Conservation (phyloP, 495 filamentous ascomycete genomes). For the Rhizodiscina lignyota region DNA sequence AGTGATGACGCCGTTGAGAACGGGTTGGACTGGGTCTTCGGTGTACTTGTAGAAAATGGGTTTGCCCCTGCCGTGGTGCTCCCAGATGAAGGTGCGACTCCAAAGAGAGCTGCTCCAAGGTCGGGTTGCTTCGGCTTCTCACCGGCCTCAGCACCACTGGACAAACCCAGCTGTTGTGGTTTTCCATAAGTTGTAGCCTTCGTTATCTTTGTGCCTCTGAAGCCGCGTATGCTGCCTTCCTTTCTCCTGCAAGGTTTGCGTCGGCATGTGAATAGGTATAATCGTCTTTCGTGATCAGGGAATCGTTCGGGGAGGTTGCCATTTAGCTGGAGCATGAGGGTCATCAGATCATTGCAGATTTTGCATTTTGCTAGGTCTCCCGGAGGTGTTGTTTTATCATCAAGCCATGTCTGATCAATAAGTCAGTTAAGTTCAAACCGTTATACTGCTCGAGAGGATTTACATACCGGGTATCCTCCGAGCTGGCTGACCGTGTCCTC, state of each 20-base stretch:
- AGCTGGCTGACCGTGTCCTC: conserved; percentile 81
- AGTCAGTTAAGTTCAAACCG: not conserved
- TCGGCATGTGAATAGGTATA: conserved; percentile 73
- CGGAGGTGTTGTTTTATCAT: conserved; percentile 49
- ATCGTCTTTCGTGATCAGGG: conserved; percentile 64
- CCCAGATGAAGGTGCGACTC: conserved; percentile 1
- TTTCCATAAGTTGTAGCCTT: conserved; percentile 13
- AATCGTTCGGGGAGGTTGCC: conserved; percentile 77
- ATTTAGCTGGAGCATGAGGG: conserved; percentile 77
- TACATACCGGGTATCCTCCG: conserved; percentile 68
- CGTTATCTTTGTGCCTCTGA: conserved; percentile 44
- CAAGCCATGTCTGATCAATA: conserved; percentile 57
- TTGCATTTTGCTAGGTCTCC: conserved; percentile 73
- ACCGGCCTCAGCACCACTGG: conserved; percentile 12
- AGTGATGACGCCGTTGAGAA: conserved; percentile 29
- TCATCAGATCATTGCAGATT: conserved; percentile 71
- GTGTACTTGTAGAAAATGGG: conserved; percentile 25
- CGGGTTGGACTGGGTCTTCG: conserved; percentile 27
- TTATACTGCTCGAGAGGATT: not conserved
- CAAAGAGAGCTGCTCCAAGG: conserved; percentile 20
- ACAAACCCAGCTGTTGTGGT: conserved; percentile 4
- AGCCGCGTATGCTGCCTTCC: conserved; percentile 56
- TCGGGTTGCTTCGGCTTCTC: conserved; percentile 1
- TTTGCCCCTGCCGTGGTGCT: conserved; percentile 11
- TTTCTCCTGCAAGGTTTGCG: conserved; percentile 69